Evolutionary conservation across 1,284 basidiomycete species (phyloP), one percentile per base, ranked within the genome.

Genomic region (Apiotrichum porosum): DNA sequence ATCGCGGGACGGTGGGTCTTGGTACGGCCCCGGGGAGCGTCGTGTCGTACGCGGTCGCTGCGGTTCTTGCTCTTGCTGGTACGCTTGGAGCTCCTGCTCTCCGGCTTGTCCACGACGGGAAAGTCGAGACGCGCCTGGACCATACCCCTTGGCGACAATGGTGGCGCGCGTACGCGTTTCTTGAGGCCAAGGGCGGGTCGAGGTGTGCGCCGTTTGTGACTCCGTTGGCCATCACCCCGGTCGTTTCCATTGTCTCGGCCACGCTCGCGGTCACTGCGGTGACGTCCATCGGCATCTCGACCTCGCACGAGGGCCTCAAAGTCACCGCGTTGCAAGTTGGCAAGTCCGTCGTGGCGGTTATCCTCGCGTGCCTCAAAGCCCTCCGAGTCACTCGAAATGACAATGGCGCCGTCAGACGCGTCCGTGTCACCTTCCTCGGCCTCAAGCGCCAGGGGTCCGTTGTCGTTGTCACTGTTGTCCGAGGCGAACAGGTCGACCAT

Each of bases 291-390:
- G 26, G 26, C 26, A 6, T 12, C 26, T 28, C 26, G 35, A 2
- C 64, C 64, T 12, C 55, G 57, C 0, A 68, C 54, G 35, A 71
- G 61, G 1, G 60, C 54, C 34, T 69, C 69, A 37, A 68, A 71
- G 43, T 69, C 69, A 3, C 68, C 69, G 13, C 62, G 53, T 42
- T 66, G 65, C 8, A 71, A 51, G 19, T 62, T 51, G 10, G 61
- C 66, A 3, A 71, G 55, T 3, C 40, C 42, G 40, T 42, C 49
- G 17, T 63, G 54, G 5, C 57, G 46, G 43, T 66, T 63, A 44
- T 69, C 64, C 36, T 71, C 69, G 26, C 51, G 31, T 0, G 62
- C 65, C 28, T 64, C 58, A 1, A 57, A 60, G 3, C 41, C 49
- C 19, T 34, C 44, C 9, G 42, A 51, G 37, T 52, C 56, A 36